Evolutionary conservation across 495 filamentous ascomycete species (phyloP).

Genomic region (Collariella sp.): DNA sequence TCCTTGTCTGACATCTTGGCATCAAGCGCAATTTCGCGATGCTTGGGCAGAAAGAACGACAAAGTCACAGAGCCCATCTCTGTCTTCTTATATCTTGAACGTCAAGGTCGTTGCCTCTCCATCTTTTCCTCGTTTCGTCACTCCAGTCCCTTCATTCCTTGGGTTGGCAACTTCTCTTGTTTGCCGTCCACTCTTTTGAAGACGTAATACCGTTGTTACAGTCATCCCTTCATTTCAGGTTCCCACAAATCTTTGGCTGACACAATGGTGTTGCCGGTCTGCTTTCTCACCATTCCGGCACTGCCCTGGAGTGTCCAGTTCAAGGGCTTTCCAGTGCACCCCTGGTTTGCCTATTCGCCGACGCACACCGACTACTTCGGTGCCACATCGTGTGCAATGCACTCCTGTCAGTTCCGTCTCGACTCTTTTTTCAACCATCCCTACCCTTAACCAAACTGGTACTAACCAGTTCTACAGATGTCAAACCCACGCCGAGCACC

Average conservation of each 20-base stretch:
- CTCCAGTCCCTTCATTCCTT: not conserved
- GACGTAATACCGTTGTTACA: not conserved
- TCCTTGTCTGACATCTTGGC: conserved; percentile 7
- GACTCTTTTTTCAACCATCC: too few species aligned
- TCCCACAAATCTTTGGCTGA: too few species aligned
- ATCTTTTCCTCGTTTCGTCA: not conserved
- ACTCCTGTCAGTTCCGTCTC: not conserved
- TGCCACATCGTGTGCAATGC: not conserved
- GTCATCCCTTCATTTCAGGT: not conserved
- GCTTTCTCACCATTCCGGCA: conserved; percentile 1
- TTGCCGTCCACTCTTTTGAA: conserved; percentile 7
- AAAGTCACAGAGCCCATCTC: not conserved
- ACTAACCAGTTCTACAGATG: too few species aligned
- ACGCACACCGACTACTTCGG: conserved; percentile 9
- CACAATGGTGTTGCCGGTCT: conserved; percentile 3
- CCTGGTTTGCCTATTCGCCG: conserved; percentile 1
- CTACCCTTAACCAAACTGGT: not conserved
- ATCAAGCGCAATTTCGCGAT: not conserved
- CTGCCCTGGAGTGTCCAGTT: not conserved
- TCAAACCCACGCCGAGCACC: not conserved
- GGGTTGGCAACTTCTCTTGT: not conserved
- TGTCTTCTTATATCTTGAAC: not conserved
- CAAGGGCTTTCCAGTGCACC: not conserved
- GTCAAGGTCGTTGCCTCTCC: not conserved
- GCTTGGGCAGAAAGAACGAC: not conserved